These are phyloP conservation scores for Aaosphaeria arxii DNA, from an alignment of 2,329 filamentous ascomycete genomes.

Conservation along the genomic window DNA sequence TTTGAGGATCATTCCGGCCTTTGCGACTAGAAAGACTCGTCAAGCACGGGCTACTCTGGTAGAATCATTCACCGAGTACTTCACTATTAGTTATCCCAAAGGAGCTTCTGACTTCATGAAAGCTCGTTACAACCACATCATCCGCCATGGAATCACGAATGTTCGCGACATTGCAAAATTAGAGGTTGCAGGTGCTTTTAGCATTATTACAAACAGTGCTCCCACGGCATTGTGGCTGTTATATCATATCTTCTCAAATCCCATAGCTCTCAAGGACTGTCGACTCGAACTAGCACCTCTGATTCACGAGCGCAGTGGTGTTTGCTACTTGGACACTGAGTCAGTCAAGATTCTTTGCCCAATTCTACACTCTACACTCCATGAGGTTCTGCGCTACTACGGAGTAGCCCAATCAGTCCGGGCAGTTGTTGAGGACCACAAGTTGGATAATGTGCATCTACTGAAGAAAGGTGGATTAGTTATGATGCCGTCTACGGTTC, in stretches of 20 bases:
- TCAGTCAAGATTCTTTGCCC: slow-evolving; percentile 22
- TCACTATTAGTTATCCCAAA: slow-evolving; percentile 28
- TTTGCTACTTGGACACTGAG: slow-evolving; percentile 1
- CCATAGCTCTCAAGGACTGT: slow-evolving; percentile 21
- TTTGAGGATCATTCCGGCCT: slow-evolving; percentile 4
- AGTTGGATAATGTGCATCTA: slow-evolving; percentile 24
- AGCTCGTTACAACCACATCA: slow-evolving; percentile 27
- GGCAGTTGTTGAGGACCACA: slow-evolving; percentile 27
- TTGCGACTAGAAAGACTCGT: slow-evolving; percentile 22
- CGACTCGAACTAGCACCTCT: slow-evolving; percentile 8
- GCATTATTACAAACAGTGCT: slow-evolving; percentile 34
- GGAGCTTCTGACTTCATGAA: slow-evolving; percentile 31
- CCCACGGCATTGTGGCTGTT: slow-evolving; percentile 39
- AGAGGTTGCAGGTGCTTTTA: slow-evolving; percentile 36
- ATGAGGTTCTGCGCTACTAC: slow-evolving; percentile 38
- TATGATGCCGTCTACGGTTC: slow-evolving; percentile 22
- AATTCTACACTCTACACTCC: slow-evolving; percentile 36
- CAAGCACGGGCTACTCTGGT: slow-evolving; percentile 26
- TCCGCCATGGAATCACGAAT: slow-evolving; percentile 19
- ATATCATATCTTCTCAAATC: slow-evolving; percentile 29
- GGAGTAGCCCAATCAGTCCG: slow-evolving; percentile 30
- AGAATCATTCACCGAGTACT: slow-evolving; percentile 36
- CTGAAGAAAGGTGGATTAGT: slow-evolving; percentile 31
- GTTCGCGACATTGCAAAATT: slow-evolving; percentile 35
- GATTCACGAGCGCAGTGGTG: slow-evolving; percentile 1